Evolutionary conservation across 1,139 yeast genomes (phyloP).

Genomic region (Pichia norvegensis): DNA sequence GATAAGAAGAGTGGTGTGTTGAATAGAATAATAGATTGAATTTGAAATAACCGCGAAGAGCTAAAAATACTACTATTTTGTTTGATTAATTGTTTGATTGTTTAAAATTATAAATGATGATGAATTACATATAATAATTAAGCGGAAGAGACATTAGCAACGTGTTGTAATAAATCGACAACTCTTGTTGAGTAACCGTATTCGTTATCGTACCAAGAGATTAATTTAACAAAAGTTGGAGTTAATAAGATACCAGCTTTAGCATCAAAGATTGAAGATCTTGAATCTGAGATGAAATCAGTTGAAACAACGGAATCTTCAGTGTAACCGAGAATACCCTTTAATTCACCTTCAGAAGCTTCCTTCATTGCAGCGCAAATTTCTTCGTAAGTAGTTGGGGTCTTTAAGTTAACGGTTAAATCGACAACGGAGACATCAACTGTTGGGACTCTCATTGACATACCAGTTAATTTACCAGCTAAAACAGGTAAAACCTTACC

Average conservation of each 20-base stretch:
- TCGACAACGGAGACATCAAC: conserved; percentile 79
- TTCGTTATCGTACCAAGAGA: conserved; percentile 87
- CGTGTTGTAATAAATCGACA: conserved; percentile 75
- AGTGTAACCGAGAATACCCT: conserved; percentile 76
- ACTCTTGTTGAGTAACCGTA: conserved; percentile 89
- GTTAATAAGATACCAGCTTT: conserved; percentile 81
- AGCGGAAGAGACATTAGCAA: conserved; percentile 37
- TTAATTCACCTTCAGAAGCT: conserved; percentile 64
- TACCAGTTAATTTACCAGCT: conserved; percentile 84
- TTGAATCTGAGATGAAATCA: conserved; percentile 68
- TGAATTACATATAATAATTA: no score
- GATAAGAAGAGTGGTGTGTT: neutral
- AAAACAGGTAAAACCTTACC: conserved; percentile 83
- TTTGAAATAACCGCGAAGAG: no score
- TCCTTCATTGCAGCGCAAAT: conserved; percentile 62
- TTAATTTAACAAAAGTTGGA: conserved; percentile 77
- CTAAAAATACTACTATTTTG: no score
- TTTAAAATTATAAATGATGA: no score
- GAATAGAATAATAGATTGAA: no score
- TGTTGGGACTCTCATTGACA: conserved; percentile 86
- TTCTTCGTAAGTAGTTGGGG: conserved; percentile 66
- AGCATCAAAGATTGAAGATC: conserved; percentile 78
- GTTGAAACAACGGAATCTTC: conserved; percentile 81
- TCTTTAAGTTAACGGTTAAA: conserved; percentile 63
- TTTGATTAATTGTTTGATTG: no score